These are phyloP conservation scores for Kwoniella heveanensis DNA, from an alignment of 768 basidiomycete genomes.

Conservation along the genomic window DNA sequence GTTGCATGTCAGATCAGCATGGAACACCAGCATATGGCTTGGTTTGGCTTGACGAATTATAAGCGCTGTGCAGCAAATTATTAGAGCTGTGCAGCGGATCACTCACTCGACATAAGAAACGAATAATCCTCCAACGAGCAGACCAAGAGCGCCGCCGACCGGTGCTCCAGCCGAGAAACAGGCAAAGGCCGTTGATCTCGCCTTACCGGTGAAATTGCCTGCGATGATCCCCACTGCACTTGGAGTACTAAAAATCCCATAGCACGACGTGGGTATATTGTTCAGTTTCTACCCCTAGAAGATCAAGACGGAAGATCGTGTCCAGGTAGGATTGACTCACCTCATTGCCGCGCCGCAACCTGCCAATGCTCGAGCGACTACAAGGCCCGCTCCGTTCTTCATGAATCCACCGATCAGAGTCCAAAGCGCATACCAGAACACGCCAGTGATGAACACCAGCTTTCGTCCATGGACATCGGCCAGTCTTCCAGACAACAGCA, in stretches of 20 bases:
- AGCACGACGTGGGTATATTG: neutral
- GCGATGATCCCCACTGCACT: constrained; percentile 73
- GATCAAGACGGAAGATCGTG: no score
- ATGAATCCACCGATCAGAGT: constrained; percentile 59
- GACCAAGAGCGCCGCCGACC: constrained; percentile 73
- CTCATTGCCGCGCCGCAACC: constrained; percentile 77
- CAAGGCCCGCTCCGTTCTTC: constrained; percentile 63
- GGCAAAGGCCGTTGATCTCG: constrained; percentile 76
- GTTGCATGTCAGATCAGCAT: neutral
- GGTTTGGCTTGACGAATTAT: no score
- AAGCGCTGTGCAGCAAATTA: no score
- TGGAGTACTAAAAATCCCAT: constrained; percentile 33
- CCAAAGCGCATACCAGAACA: constrained; percentile 63
- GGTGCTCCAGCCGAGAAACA: constrained; percentile 85
- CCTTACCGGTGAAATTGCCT: constrained; percentile 70
- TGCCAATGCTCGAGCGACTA: constrained; percentile 74
- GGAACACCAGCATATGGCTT: neutral
- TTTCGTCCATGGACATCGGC: constrained; percentile 65
- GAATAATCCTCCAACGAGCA: constrained; percentile 68
- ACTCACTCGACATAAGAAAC: constrained; percentile 62
- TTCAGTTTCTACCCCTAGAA: no score
- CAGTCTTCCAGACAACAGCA: constrained; percentile 40
- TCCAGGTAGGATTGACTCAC: constrained; percentile 32
- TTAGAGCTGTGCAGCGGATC: no score
- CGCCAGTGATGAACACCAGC: constrained; percentile 58